phyloP scores from a whole-genome alignment of 2,329 filamentous ascomycete genomes.

The Akanthomyces uredinophilus region DNA sequence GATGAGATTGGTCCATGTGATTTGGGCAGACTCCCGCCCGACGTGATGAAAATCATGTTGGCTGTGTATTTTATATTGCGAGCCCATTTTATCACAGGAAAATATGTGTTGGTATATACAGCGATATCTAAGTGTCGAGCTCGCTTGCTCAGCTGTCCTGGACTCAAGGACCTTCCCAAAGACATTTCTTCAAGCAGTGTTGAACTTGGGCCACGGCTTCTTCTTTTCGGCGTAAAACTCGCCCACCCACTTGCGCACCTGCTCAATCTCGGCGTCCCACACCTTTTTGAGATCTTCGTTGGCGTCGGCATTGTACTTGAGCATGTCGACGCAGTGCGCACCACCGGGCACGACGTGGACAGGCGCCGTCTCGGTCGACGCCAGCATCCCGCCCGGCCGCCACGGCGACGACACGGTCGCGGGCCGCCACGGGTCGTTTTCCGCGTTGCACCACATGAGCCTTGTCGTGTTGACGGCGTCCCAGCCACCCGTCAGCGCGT shows the following conservation, averaged over 20 bases:
- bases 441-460: constrained; percentile 12
- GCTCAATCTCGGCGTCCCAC: constrained; percentile 49
- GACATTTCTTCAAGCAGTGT: not conserved
- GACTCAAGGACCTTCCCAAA: too few relatives aligned
- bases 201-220: not conserved
- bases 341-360: constrained; percentile 33
- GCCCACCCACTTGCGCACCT: constrained; percentile 56
- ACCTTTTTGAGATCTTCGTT: constrained; percentile 51
- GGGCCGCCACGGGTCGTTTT: constrained; percentile 10
- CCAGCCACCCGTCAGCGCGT: constrained; percentile 13
- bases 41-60: too few relatives aligned
- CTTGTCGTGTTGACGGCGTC: constrained; percentile 2
- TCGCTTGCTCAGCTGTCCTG: not conserved
- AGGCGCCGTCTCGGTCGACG: constrained; percentile 42
- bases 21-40: too few relatives aligned
- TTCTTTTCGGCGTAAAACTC: constrained; percentile 40
- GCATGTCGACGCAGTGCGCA: constrained; percentile 57
- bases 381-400: constrained; percentile 23
- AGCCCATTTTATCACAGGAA: not conserved
- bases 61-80: too few relatives aligned
- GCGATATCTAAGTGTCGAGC: too few relatives aligned
- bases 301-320: constrained; percentile 51
- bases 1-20: too few relatives aligned
- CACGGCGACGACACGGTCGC: constrained; percentile 5
- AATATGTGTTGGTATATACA: too few relatives aligned